These are phyloP conservation scores for Scenedesmus sp. DNA, from an alignment of 163 green algal species.

Conservation along the genomic window DNA sequence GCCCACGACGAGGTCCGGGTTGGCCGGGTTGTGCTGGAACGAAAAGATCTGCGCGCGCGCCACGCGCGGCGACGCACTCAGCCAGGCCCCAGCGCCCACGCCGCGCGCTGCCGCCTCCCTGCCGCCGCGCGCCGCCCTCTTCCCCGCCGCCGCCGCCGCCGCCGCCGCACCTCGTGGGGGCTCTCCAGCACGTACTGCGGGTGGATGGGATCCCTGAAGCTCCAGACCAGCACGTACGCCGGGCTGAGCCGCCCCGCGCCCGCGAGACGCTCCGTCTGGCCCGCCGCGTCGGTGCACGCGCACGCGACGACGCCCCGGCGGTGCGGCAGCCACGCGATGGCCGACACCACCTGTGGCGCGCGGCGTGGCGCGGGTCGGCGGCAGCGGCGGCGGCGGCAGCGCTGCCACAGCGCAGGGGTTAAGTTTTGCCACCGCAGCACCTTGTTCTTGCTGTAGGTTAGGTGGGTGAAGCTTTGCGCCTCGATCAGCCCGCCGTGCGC, in stretches of 20 bases:
- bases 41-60: too few species aligned
- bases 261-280: conserved; percentile 66
- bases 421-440: too few species aligned
- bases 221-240: conserved; percentile 80
- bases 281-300: conserved; percentile 66
- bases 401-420: too few species aligned
- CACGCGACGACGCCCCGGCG: conserved; percentile 70
- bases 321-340: conserved; percentile 80
- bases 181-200: conserved; percentile 79
- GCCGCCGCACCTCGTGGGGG: conserved; percentile 49
- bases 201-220: conserved; percentile 82
- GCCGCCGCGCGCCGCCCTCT: too few species aligned
- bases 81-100: too few species aligned
- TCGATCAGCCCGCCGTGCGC: conserved; percentile 52
- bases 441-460: conserved; percentile 82
- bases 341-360: conserved; percentile 63
- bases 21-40: conserved; percentile 80
- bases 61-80: too few species aligned
- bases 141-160: too few species aligned
- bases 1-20: conserved; percentile 71
- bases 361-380: too few species aligned
- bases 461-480: conserved; percentile 80
- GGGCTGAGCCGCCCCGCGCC: conserved; percentile 56
- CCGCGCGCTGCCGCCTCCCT: background rate
- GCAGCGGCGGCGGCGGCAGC: too few species aligned